phyloP scores from a whole-genome alignment of 2,329 filamentous ascomycete species.

The Sphaerulina vaccinii region DNA sequence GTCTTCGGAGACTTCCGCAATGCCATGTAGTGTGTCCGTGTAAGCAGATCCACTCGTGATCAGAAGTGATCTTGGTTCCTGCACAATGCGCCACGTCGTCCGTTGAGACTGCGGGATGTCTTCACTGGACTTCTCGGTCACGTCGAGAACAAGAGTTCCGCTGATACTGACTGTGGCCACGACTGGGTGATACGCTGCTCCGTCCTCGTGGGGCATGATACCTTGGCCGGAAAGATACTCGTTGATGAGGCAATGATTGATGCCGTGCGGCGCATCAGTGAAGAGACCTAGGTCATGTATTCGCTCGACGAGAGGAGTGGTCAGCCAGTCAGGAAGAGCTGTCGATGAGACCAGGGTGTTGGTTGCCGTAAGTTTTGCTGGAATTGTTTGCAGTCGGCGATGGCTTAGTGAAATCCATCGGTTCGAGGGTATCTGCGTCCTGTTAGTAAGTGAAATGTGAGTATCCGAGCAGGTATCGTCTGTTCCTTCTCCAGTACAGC shows the following conservation, averaged over 20 bases:
- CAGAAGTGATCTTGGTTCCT: conserved; percentile 78
- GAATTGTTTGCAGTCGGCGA: conserved; percentile 86
- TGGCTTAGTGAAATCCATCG: conserved; percentile 87
- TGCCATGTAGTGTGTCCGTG: conserved; percentile 70
- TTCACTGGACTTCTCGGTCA: conserved; percentile 55
- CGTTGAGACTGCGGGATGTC: conserved; percentile 1
- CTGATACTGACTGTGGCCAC: conserved; percentile 90
- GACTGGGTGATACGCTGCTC: conserved; percentile 78
- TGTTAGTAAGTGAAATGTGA: background rate
- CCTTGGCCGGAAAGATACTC: conserved; percentile 85
- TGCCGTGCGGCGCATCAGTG: conserved; percentile 67
- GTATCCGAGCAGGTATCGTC: background rate
- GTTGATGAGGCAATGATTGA: conserved; percentile 93
- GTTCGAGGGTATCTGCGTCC: conserved; percentile 45
- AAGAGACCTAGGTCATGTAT: conserved; percentile 53
- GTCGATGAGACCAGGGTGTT: conserved; percentile 71
- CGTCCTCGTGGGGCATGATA: conserved; percentile 98
- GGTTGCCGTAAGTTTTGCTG: conserved; percentile 72
- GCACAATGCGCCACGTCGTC: conserved; percentile 62
- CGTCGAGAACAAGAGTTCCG: conserved; percentile 71
- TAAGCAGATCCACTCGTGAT: conserved; percentile 70
- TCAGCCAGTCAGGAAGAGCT: conserved; percentile 73
- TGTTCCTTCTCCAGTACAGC: conserved; percentile 67
- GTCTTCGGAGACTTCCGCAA: conserved; percentile 65
- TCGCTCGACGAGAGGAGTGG: conserved; percentile 65